Base-by-base conservation (phyloP, 345 rosid genomes). In the Carallia pectinifolia region DNA sequence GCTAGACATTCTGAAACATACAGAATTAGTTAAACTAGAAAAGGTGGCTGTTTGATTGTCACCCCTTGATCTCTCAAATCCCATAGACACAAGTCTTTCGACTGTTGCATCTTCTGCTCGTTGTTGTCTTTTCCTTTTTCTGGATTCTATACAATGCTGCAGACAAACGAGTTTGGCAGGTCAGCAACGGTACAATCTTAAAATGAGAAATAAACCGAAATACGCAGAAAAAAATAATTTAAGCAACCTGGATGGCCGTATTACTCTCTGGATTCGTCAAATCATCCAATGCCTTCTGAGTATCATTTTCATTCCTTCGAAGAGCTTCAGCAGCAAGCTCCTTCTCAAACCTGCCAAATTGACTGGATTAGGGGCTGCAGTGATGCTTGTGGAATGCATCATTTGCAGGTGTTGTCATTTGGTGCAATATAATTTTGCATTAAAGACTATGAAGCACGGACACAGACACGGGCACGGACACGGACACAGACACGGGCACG, bases 301-400 rank as follows among this genome's bases (percentile, higher is more conserved):
- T 76, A 72, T 89, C 91, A 67, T 93, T 91, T 78, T 93, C 98
- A 77, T 89, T 86, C 83, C 91, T 89, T 77, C 95, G 80, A 61
- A 91, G 93, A 70, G 97, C 85, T 82, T 94, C 97, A 38, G 95
- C 96, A 81, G 88, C 91, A 73, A 94, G 95, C 55, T 80, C 86
- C 82, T 80, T 94, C 68, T 80, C 93, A 85, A 77, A 94, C 82
- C 98, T 94, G 88, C 83, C 75, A 82, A 71, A 59, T 47, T 27
- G 39, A 61, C 39, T 27, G 62, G 54, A 27, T 36, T 56, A 56
- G 34, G 16, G 4, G 7, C 34, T 56, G 29, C 29, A 19, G 6
- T 9, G 60, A 15, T 56, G 34, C 29, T 56, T 56, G 27, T 23
- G 30, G 60, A 4, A 56, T 27, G 13, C 31, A 56, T 56, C 60